A percentile compares a stretch with the other conserved stretches of the same genome.
Conservation (phyloP, 768 basidiomycete species). For the Lentinus tigrinus region DNA sequence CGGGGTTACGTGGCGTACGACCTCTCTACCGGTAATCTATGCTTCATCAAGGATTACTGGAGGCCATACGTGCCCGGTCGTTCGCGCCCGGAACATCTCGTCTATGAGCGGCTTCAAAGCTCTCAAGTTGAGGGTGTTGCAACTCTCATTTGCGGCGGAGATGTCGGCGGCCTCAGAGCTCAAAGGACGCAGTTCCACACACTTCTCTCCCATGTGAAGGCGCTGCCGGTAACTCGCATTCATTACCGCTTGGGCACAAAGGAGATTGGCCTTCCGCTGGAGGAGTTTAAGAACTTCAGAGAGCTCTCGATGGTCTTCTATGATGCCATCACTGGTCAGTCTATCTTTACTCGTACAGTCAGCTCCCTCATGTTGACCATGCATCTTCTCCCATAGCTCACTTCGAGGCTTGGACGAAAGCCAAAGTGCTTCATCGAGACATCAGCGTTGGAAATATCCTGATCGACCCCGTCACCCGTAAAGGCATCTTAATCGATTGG, state of each 20-base stretch:
- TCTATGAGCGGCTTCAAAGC: not conserved
- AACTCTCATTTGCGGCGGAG: conserved; percentile 8
- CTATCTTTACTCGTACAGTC: not conserved
- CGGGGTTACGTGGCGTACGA: conserved; percentile 8
- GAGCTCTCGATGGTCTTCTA: not conserved
- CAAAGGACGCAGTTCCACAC: not conserved
- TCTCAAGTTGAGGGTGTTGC: not conserved
- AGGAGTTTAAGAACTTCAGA: not conserved
- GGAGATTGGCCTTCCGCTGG: conserved; percentile 3
- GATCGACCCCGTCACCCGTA: not conserved
- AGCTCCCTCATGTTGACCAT: not conserved
- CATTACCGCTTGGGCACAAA: conserved; percentile 7
- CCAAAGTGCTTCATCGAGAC: not conserved
- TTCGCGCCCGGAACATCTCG: conserved; percentile 5
- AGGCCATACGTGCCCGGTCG: not conserved
- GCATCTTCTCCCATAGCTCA: not conserved
- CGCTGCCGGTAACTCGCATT: not conserved
- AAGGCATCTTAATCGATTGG: not conserved
- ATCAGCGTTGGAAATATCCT: not conserved
- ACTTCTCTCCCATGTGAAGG: not conserved
- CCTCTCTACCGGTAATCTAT: not conserved
- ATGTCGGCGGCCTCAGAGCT: not conserved
- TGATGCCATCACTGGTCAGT: not conserved
- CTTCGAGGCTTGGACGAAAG: not conserved
- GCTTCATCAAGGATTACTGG: conserved; percentile 18